phyloP scores from a whole-genome alignment of 345 rosid genomes.

The Orychophragmus violaceus region DNA sequence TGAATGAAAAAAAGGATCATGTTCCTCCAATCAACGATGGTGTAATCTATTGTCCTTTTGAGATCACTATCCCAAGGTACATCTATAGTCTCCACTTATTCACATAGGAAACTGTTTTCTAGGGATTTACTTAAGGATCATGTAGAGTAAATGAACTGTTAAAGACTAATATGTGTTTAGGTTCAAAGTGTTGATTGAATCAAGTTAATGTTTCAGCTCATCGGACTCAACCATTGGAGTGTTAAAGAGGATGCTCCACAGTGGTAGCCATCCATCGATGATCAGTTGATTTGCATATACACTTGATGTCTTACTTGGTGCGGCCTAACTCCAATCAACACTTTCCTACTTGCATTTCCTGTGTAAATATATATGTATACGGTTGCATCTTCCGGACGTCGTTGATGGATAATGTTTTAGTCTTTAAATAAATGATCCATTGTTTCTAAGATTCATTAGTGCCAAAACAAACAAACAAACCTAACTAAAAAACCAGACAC shows the following conservation, averaged over 20 bases:
- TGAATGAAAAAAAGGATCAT: slow-evolving; percentile 93
- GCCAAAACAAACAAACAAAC: neutral
- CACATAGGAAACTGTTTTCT: slow-evolving; percentile 2
- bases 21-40: slow-evolving; percentile 83
- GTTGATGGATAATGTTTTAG: too few species aligned
- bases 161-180: neutral
- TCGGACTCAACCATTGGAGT: slow-evolving; percentile 95
- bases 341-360: neutral
- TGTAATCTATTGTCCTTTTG: slow-evolving; percentile 71
- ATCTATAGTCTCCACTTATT: neutral
- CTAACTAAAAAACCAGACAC: neutral
- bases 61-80: slow-evolving; percentile 79
- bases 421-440: too few species aligned
- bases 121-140: neutral
- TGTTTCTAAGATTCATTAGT: too few species aligned
- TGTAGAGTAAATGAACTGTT: neutral
- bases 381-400: neutral
- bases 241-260: slow-evolving; percentile 90
- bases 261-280: slow-evolving; percentile 84
- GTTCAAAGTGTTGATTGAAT: too few species aligned
- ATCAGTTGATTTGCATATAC: slow-evolving; percentile 48
- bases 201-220: slow-evolving; percentile 79
- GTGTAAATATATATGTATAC: slow-evolving; percentile 11
- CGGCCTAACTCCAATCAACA: neutral
- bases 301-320: neutral